A percentile compares a stretch with the other conserved stretches of the same genome.
Evolutionary conservation across 2,329 filamentous ascomycete genomes (phyloP).

Genomic region (Cadophora gregata): DNA sequence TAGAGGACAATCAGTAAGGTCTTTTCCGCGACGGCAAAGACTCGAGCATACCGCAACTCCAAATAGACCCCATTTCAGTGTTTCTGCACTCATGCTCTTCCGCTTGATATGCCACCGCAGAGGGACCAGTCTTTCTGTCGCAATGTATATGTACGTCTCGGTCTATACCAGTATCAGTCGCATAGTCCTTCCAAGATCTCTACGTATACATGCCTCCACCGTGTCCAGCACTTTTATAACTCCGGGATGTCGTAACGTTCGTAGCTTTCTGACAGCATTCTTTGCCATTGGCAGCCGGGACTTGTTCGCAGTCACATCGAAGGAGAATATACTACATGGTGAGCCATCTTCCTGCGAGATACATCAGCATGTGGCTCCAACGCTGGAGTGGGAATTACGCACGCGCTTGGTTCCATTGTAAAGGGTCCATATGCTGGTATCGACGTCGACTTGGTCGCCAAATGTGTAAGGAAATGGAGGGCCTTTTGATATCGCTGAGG

Average conservation of each 20-base stretch:
- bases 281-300: conserved; percentile 83
- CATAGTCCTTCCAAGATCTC: conserved; percentile 28
- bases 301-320: conserved; percentile 84
- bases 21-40: not conserved
- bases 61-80: conserved; percentile 94
- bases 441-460: conserved; percentile 89
- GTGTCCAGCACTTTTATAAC: conserved; percentile 94
- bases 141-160: conserved; percentile 94
- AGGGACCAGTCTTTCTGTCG: conserved; percentile 87
- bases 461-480: conserved; percentile 92
- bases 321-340: conserved; percentile 95
- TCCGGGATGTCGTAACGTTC: conserved; percentile 91
- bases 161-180: conserved; percentile 60
- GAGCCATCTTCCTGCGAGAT: conserved; percentile 82
- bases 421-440: conserved; percentile 95
- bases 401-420: conserved; percentile 93
- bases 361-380: conserved; percentile 27
- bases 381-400: conserved; percentile 23
- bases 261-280: conserved; percentile 92
- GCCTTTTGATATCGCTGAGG: conserved; percentile 94
- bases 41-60: conserved; percentile 71
- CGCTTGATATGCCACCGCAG: conserved; percentile 89
- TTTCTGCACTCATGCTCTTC: conserved; percentile 87
- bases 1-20: conserved; percentile 45
- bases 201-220: conserved; percentile 70